A percentile compares a stretch with the other conserved stretches of the same genome.
Evolutionary conservation across 148 eudicot species (phyloP).

Genomic region (Salicornia ramosissima): DNA sequence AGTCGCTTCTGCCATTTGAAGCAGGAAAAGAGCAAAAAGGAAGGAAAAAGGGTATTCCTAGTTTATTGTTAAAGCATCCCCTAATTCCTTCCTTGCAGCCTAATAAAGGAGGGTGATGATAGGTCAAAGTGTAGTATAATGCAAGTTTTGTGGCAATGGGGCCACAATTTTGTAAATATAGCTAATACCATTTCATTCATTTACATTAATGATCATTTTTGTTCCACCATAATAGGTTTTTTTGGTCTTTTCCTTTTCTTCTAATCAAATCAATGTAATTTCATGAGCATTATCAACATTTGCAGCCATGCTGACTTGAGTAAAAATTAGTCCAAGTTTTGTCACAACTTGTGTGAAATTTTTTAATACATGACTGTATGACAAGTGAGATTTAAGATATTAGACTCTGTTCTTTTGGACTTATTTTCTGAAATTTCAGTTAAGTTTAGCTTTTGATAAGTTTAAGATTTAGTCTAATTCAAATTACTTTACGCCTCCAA

Average conservation of each 20-base stretch:
- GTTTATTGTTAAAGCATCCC: conserved; percentile 17
- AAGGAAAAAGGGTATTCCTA: not conserved
- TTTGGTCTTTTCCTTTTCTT: not conserved
- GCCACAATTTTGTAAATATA: conserved; percentile 41
- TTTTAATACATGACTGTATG: not conserved
- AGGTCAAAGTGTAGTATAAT: conserved; percentile 21
- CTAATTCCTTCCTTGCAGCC: conserved; percentile 20
- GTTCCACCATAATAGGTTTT: conserved; percentile 13
- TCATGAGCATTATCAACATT: not conserved
- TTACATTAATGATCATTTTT: conserved; percentile 22
- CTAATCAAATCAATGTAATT: conserved; percentile 21
- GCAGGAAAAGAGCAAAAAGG: conserved; percentile 9
- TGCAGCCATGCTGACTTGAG: conserved; percentile 12
- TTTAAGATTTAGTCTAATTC: too few relatives aligned
- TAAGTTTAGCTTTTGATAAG: too few relatives aligned
- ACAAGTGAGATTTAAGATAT: too few relatives aligned
- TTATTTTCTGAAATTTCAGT: too few relatives aligned
- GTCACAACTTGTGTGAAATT: not conserved
- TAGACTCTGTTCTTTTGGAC: too few relatives aligned
- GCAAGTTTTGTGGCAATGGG: conserved; percentile 28
- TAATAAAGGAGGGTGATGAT: conserved; percentile 22
- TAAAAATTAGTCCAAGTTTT: conserved; percentile 14
- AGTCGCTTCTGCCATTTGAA: not conserved
- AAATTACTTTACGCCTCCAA: too few relatives aligned
- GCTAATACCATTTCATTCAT: conserved; percentile 31